Evolutionary conservation across 2,329 filamentous ascomycete genomes (phyloP).

Genomic region (Dryadomyces quercivorus): DNA sequence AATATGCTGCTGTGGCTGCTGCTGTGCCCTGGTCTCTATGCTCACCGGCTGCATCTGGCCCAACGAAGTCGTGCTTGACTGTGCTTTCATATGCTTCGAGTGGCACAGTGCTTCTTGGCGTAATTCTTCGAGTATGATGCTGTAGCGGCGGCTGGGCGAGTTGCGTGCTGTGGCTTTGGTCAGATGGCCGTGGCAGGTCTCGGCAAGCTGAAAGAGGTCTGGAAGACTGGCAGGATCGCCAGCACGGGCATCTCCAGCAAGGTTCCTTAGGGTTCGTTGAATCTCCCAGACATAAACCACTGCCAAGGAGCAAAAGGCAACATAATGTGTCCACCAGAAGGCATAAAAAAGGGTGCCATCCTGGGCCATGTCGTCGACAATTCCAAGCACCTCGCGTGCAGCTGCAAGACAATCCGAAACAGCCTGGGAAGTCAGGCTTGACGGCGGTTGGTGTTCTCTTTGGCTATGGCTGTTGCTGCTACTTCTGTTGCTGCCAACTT

Average conservation of each 20-base stretch:
- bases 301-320: constrained; percentile 40
- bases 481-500: constrained; percentile 7
- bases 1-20: too few species aligned
- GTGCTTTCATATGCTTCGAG: neutral
- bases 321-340: constrained; percentile 41
- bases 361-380: constrained; percentile 27
- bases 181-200: constrained; percentile 34
- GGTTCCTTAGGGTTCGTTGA: constrained; percentile 20
- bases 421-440: neutral
- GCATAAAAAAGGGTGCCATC: constrained; percentile 30
- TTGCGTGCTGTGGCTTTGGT: constrained; percentile 23
- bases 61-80: neutral
- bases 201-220: constrained; percentile 27
- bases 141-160: constrained; percentile 34
- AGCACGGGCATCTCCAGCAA: neutral
- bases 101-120: constrained; percentile 3
- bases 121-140: constrained; percentile 39
- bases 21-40: neutral
- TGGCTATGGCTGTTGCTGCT: neutral
- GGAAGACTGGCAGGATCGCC: neutral
- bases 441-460: neutral
- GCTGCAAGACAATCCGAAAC: constrained; percentile 33
- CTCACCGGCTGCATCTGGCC: neutral
- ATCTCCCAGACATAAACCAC: constrained; percentile 43
- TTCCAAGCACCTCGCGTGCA: constrained; percentile 30